phyloP scores from a whole-genome alignment of 2,329 filamentous ascomycete species.

The Venturia effusa region DNA sequence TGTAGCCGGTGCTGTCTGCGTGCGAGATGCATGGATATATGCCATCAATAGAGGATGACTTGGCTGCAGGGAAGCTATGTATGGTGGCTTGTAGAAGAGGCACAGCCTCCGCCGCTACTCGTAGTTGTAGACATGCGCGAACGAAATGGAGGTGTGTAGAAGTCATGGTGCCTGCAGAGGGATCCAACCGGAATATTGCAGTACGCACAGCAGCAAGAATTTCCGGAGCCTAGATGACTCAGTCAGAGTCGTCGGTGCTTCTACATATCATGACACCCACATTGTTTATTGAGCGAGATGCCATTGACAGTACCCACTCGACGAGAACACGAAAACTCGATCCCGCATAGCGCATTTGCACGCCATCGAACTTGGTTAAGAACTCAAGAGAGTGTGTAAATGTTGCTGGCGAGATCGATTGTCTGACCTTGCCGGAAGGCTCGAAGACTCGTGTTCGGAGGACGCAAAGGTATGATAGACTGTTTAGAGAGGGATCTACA shows the following conservation, averaged over 20 bases:
- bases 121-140: constrained; percentile 44
- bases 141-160: constrained; percentile 49
- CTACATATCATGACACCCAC: not conserved
- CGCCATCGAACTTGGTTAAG: constrained; percentile 37
- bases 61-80: constrained; percentile 47
- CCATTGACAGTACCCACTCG: constrained; percentile 19
- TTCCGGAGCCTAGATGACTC: not conserved
- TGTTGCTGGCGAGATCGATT: constrained; percentile 32
- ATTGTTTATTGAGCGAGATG: not conserved
- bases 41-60: constrained; percentile 22
- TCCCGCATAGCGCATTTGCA: constrained; percentile 46
- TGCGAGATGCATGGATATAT: constrained; percentile 31
- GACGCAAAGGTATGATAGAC: constrained; percentile 47
- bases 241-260: not conserved
- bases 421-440: constrained; percentile 24
- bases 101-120: constrained; percentile 44
- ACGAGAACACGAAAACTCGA: constrained; percentile 35
- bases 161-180: constrained; percentile 55
- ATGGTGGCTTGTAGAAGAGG: constrained; percentile 55
- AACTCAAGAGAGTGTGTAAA: constrained; percentile 42
- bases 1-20: constrained; percentile 42
- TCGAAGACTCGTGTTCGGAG: constrained; percentile 38
- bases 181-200: constrained; percentile 57
- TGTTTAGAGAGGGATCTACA: constrained; percentile 47
- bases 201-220: constrained; percentile 29